These are phyloP conservation scores for Aquilaria agallochum DNA, from an alignment of 441 rosid species.

Conservation along the genomic window DNA sequence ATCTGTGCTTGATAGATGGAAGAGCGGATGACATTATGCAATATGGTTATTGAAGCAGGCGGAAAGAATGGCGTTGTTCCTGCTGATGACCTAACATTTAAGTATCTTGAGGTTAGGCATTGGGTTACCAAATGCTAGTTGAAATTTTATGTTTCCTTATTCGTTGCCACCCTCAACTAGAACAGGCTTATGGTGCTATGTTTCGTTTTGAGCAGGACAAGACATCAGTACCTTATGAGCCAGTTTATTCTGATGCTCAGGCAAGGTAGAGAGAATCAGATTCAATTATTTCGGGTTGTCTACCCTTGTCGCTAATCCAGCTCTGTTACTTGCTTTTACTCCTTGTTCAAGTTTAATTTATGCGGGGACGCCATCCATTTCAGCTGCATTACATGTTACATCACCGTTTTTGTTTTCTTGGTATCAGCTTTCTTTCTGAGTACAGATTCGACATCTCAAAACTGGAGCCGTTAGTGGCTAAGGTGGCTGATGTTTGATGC, in stretches of 20 bases:
- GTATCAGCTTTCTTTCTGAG: conserved; percentile 58
- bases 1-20: conserved; percentile 53
- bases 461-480: conserved; percentile 89
- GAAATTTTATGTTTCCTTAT: background rate
- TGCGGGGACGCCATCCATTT: too few relatives aligned
- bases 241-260: conserved; percentile 76
- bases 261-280: conserved; percentile 46
- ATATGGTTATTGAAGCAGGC: conserved; percentile 95
- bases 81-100: conserved; percentile 75
- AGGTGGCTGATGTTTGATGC: conserved; percentile 30
- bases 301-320: background rate
- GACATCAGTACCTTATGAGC: conserved; percentile 66
- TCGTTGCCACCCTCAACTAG: background rate
- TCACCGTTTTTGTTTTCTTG: conserved; percentile 8
- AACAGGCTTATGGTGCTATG: conserved; percentile 7
- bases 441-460: conserved; percentile 78
- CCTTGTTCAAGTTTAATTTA: too few relatives aligned
- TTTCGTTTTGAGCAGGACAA: conserved; percentile 49
- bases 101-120: conserved; percentile 64
- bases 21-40: conserved; percentile 90
- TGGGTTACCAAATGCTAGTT: too few relatives aligned
- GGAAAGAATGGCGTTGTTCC: conserved; percentile 92
- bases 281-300: too few relatives aligned
- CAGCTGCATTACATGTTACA: too few relatives aligned
- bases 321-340: too few relatives aligned